These are phyloP conservation scores for Condylostoma magnum DNA, from an alignment of 169 alveolate species.

Conservation along the genomic window DNA sequence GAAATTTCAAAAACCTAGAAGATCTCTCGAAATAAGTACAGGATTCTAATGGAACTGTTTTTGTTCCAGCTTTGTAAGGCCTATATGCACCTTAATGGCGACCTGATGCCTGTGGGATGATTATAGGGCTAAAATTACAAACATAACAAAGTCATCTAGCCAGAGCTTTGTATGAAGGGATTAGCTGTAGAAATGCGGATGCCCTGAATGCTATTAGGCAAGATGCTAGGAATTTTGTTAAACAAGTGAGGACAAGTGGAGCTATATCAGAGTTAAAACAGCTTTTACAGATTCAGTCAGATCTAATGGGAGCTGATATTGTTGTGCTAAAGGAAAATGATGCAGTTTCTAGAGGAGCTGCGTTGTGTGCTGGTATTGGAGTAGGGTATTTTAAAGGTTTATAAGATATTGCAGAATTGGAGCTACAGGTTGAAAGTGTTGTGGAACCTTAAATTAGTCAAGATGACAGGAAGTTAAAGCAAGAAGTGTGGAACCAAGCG, in stretches of 20 bases:
- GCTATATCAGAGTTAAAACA: slow-evolving; percentile 84
- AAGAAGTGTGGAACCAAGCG: slow-evolving; percentile 37
- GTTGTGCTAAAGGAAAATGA: slow-evolving; percentile 62
- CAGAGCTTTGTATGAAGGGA: slow-evolving; percentile 89
- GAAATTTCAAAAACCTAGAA: slow-evolving; percentile 64
- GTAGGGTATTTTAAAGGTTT: background rate
- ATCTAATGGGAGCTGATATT: slow-evolving; percentile 68
- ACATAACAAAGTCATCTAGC: slow-evolving; percentile 83
- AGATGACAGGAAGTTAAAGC: slow-evolving; percentile 16
- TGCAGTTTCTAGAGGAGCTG: slow-evolving; percentile 90
- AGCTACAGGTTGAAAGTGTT: slow-evolving; percentile 19
- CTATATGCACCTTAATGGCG: slow-evolving; percentile 95
- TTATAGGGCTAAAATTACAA: slow-evolving; percentile 88
- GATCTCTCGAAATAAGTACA: slow-evolving; percentile 53
- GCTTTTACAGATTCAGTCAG: slow-evolving; percentile 81
- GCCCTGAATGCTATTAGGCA: slow-evolving; percentile 56
- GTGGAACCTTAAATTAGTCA: slow-evolving; percentile 9
- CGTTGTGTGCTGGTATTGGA: slow-evolving; percentile 87
- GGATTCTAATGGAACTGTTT: slow-evolving; percentile 87
- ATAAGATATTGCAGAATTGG: background rate
- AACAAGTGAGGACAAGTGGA: slow-evolving; percentile 87
- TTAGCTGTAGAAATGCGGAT: slow-evolving; percentile 83
- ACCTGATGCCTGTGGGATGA: slow-evolving; percentile 86
- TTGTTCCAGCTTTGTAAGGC: slow-evolving; percentile 94
- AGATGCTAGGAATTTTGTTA: slow-evolving; percentile 45